These are phyloP conservation scores for Pseudogymnoascus sp. DNA, from an alignment of 2,329 filamentous ascomycete genomes.

Conservation along the genomic window DNA sequence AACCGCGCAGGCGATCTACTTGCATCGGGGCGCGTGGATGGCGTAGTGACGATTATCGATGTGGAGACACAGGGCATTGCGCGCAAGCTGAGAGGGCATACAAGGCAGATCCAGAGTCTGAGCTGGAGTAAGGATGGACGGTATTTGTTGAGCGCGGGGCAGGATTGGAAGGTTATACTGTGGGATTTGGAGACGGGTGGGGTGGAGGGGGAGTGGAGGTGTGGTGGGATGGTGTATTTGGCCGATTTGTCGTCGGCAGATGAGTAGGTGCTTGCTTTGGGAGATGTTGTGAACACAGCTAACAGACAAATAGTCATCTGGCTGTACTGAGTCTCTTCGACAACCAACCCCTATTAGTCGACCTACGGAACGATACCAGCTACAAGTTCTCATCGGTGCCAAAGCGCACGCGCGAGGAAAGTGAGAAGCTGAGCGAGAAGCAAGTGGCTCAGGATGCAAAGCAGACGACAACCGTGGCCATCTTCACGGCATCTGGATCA, in stretches of 20 bases:
- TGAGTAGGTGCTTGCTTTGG: conserved; percentile 51
- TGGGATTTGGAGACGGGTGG: conserved; percentile 77
- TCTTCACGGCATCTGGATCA: conserved; percentile 79
- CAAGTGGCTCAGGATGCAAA: conserved; percentile 88
- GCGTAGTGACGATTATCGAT: conserved; percentile 92
- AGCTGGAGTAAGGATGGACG: conserved; percentile 92
- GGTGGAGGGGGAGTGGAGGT: conserved; percentile 66
- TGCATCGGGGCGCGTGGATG: conserved; percentile 88
- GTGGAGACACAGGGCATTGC: conserved; percentile 96
- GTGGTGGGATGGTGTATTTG: conserved; percentile 90
- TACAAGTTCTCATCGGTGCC: conserved; percentile 76
- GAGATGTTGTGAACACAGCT: background rate
- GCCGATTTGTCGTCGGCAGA: conserved; percentile 91
- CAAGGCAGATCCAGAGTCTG: conserved; percentile 84
- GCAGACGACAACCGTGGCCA: conserved; percentile 86
- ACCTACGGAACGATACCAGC: conserved; percentile 63
- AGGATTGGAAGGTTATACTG: conserved; percentile 93
- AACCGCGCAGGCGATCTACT: conserved; percentile 92
- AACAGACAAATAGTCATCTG: conserved; percentile 51
- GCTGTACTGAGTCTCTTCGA: conserved; percentile 93
- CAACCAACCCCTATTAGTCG: conserved; percentile 83
- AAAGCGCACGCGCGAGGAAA: conserved; percentile 63
- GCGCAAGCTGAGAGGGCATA: conserved; percentile 88
- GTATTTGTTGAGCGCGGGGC: conserved; percentile 76
- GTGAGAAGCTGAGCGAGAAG: conserved; percentile 69